Percentiles rank a stretch among this genome's conserved stretches.
phyloP scores from a whole-genome alignment of 768 basidiomycete species.

The Boletus rufocinnamomeus region DNA sequence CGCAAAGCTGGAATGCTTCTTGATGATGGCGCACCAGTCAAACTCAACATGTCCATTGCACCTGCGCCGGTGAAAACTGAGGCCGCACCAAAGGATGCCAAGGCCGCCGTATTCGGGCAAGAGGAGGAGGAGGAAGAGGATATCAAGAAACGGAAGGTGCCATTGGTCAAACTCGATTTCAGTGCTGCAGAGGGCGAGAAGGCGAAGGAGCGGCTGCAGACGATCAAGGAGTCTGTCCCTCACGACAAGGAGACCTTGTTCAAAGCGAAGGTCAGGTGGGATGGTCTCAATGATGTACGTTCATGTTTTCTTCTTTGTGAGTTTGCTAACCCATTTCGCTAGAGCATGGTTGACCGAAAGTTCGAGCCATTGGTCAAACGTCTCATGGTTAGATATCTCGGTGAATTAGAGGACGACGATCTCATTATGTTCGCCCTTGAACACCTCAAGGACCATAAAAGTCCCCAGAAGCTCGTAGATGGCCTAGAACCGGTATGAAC shows the following conservation, averaged over 20 bases:
- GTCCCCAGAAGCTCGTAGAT: conserved; percentile 82
- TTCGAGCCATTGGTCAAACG: conserved; percentile 82
- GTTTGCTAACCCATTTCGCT: conserved; percentile 18
- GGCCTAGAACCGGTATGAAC: conserved; percentile 85
- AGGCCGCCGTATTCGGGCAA: conserved; percentile 68
- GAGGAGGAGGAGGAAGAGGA: conserved; percentile 88
- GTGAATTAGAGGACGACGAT: conserved; percentile 92
- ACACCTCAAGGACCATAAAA: conserved; percentile 88
- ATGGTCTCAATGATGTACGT: conserved; percentile 83
- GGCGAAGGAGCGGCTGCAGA: conserved; percentile 76
- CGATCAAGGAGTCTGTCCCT: conserved; percentile 73
- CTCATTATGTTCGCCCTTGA: conserved; percentile 92
- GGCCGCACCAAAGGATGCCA: conserved; percentile 45
- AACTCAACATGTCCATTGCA: conserved; percentile 75
- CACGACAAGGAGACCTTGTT: conserved; percentile 76
- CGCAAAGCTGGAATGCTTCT: conserved; percentile 87
- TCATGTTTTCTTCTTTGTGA: conserved; percentile 4
- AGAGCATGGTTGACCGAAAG: conserved; percentile 84
- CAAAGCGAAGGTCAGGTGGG: conserved; percentile 89
- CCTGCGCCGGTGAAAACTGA: conserved; percentile 50
- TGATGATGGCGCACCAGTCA: conserved; percentile 90
- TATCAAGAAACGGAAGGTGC: conserved; percentile 76
- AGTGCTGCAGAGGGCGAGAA: conserved; percentile 82
- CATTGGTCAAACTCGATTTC: conserved; percentile 89
- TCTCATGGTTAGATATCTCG: conserved; percentile 84